These are phyloP conservation scores for Vararia minispora DNA, from an alignment of 768 basidiomycete species.

Conservation along the genomic window DNA sequence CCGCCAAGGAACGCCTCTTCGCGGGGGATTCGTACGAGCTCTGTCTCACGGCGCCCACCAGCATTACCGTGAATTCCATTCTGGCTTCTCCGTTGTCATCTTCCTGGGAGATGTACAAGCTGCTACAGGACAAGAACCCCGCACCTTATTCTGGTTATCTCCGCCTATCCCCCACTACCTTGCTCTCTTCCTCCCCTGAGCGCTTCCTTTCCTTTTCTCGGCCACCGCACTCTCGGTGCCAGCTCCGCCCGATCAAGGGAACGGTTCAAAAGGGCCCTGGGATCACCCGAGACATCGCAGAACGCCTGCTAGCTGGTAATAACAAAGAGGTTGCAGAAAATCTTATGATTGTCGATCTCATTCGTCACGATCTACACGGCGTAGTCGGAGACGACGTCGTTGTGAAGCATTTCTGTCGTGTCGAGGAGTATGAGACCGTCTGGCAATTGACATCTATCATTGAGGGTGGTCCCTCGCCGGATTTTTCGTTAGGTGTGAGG, in stretches of 20 bases:
- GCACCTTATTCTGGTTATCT: constrained; percentile 83
- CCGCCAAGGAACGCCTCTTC: constrained; percentile 63
- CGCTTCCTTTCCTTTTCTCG: constrained; percentile 79
- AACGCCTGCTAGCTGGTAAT: constrained; percentile 49
- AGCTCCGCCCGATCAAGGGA: constrained; percentile 92
- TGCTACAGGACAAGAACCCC: constrained; percentile 66
- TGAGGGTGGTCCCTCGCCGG: constrained; percentile 45
- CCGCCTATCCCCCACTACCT: constrained; percentile 62
- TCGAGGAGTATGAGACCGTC: constrained; percentile 90
- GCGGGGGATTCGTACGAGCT: constrained; percentile 90
- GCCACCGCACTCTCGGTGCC: constrained; percentile 51
- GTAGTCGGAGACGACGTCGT: constrained; percentile 73
- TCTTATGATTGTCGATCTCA: constrained; percentile 96
- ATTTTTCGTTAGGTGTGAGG: constrained; percentile 23
- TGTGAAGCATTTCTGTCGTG: constrained; percentile 74
- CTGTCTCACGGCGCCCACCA: constrained; percentile 73
- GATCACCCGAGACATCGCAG: constrained; percentile 54
- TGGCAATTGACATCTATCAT: constrained; percentile 96
- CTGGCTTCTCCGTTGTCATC: constrained; percentile 21
- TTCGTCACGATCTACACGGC: constrained; percentile 82
- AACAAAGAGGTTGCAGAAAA: constrained; percentile 93
- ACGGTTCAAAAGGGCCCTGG: constrained; percentile 66
- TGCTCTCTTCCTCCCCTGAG: constrained; percentile 86
- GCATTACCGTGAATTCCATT: constrained; percentile 28
- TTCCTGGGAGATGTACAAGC: constrained; percentile 69